Evolutionary conservation across 345 rosid species (phyloP).

Genomic region (Cardiospermum halicacabum): DNA sequence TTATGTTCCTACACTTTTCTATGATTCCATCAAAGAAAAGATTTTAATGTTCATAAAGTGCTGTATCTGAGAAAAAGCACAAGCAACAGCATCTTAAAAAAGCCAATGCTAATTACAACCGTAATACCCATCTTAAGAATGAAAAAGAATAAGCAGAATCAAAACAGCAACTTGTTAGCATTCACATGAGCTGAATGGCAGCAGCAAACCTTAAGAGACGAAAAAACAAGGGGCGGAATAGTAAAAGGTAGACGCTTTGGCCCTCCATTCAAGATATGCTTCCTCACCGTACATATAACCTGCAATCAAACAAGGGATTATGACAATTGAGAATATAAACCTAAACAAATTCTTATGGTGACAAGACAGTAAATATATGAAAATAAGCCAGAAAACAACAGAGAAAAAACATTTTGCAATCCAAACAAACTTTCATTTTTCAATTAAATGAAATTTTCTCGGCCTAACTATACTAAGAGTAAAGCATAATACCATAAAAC

Average conservation of each 20-base stretch:
- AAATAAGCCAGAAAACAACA: neutral
- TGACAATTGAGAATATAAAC: neutral
- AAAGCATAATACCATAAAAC: neutral
- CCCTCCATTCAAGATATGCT: constrained; percentile 87
- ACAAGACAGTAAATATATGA: neutral
- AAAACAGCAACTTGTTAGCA: neutral
- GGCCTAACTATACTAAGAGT: neutral
- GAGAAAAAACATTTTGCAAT: neutral
- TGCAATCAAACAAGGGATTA: constrained; percentile 29
- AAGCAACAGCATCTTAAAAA: neutral
- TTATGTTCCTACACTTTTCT: neutral
- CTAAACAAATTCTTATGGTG: neutral
- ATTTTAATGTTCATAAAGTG: neutral
- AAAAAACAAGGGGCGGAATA: constrained; percentile 88
- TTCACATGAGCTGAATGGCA: constrained; percentile 11
- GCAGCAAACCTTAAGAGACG: constrained; percentile 74
- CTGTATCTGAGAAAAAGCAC: neutral
- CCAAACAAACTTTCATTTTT: neutral
- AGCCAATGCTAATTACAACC: neutral
- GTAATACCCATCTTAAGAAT: neutral
- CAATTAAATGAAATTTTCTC: neutral
- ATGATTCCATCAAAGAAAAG: neutral
- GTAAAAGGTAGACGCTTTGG: constrained; percentile 86
- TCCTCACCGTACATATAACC: constrained; percentile 76
- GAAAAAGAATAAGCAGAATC: neutral